Evolutionary conservation across 2,329 filamentous ascomycete genomes (phyloP), one percentile per base, ranked within the genome.

Genomic region (Biscogniauxia sp.): DNA sequence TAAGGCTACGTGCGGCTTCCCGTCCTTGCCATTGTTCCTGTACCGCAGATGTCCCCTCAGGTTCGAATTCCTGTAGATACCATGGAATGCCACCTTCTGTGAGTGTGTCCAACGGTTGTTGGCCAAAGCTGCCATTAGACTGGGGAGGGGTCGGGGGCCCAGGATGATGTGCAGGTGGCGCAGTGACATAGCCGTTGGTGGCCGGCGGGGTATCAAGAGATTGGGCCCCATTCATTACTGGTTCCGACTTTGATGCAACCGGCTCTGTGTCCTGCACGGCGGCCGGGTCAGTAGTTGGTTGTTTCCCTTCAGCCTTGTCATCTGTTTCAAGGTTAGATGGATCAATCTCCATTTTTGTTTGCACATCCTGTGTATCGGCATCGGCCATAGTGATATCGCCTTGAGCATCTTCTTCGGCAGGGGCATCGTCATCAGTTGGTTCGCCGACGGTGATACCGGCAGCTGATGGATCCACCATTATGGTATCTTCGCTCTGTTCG

Each of bases 61-160:
- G 89, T 56, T 95, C 86, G 72, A 96, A 96, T 8, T 86, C 83
- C 70, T 91, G 85, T 61, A 97, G 84, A 74, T 96, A 97, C 92
- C 93, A 97, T 7, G 92, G 87, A 13, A 96, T 81, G 37, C 94
- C 94, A 60, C 94, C 94, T 54, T 89, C 82, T 2, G 84, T 68
- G 52, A 92, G 79, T 13, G 83, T 79, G 41, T 87, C 84, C 3
- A 70, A 64, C 1, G 80, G 74, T 52, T 84, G 82, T 58, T 77
- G 76, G 50, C 74, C 75, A 15, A 84, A 76, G 64, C 83, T 86
- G 52, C 83, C 84, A 64, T 85, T 87, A 0, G 85, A 90, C 56
- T 87, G 83, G 1, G 88, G 88, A 25, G 88, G 88, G 1, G 88
- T 91, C 11, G 88, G 84, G 2, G 88, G 88, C 0, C 76, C 79